phyloP scores from a whole-genome alignment of 768 basidiomycete species.

The Pleurotus sapidus region DNA sequence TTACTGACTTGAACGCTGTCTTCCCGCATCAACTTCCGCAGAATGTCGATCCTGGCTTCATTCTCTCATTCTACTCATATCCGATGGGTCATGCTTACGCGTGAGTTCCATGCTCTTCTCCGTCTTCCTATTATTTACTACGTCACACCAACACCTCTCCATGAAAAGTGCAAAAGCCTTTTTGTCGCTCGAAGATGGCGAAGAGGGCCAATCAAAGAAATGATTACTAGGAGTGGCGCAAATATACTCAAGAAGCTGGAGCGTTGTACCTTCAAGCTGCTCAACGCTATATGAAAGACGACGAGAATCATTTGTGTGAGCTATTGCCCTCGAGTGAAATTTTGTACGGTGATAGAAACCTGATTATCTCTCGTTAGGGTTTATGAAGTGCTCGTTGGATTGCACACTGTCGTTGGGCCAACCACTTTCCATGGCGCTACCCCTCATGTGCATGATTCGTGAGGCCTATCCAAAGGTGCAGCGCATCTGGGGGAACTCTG shows the following conservation, averaged over 20 bases:
- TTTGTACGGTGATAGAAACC: no score
- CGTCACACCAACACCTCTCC: neutral
- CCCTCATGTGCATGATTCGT: conserved; percentile 18
- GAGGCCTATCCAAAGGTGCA: conserved; percentile 17
- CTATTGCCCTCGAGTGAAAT: neutral
- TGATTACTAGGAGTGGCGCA: conserved; percentile 9
- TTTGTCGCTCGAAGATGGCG: conserved; percentile 24
- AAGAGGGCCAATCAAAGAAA: conserved; percentile 10
- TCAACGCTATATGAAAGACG: conserved; percentile 29
- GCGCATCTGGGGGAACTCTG: conserved; percentile 20
- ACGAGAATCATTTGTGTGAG: conserved; percentile 27
- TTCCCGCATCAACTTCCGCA: neutral
- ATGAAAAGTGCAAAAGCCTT: conserved; percentile 23
- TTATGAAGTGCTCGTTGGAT: no score
- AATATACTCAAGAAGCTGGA: conserved; percentile 19
- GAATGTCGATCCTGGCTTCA: conserved; percentile 23
- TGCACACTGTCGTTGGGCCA: no score
- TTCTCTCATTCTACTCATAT: conserved; percentile 34
- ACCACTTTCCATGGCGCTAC: conserved; percentile 9
- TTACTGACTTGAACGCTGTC: conserved; percentile 19
- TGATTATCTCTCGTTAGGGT: no score
- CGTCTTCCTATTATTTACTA: neutral
- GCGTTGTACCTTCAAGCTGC: conserved; percentile 30
- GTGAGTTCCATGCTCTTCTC: conserved; percentile 18
- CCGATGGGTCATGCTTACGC: conserved; percentile 32